A percentile compares a stretch with the other conserved stretches of the same genome.
Conservation (phyloP, 441 rosid genomes). For the Geranium incanum region DNA sequence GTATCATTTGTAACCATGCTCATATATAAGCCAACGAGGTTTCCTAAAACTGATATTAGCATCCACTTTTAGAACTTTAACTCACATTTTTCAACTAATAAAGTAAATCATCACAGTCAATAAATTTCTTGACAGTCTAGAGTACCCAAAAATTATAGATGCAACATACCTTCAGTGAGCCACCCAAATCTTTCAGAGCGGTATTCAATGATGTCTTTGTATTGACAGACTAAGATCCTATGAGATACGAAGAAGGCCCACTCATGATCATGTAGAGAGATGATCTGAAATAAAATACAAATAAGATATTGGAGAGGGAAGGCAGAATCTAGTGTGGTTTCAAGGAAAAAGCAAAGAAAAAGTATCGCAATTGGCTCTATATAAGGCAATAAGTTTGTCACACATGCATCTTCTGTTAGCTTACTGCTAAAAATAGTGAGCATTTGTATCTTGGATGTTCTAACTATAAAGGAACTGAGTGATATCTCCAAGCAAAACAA, state of each 20-base stretch:
- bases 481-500: not conserved
- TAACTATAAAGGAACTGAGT: not conserved
- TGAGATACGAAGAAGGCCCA: slow-evolving; percentile 18
- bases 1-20: too few relatives aligned
- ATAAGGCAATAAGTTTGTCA: not conserved
- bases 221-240: slow-evolving; percentile 40
- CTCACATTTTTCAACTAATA: slow-evolving; percentile 6
- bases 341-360: not conserved
- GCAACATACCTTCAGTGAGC: slow-evolving; percentile 50
- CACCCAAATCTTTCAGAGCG: slow-evolving; percentile 44
- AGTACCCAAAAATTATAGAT: not conserved
- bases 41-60: not conserved
- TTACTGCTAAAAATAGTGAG: not conserved
- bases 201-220: slow-evolving; percentile 29
- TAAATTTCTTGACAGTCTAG: not conserved
- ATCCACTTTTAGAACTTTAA: too few relatives aligned
- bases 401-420: not conserved
- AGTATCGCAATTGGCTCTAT: not conserved
- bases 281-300: slow-evolving; percentile 7
- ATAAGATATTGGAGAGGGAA: not conserved
- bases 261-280: slow-evolving; percentile 10
- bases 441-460: not conserved
- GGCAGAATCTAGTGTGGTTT: not conserved
- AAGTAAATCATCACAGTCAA: not conserved
- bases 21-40: too few relatives aligned